Base-by-base conservation (phyloP, 805 yeast species). In the Kuraishia floccosa region DNA sequence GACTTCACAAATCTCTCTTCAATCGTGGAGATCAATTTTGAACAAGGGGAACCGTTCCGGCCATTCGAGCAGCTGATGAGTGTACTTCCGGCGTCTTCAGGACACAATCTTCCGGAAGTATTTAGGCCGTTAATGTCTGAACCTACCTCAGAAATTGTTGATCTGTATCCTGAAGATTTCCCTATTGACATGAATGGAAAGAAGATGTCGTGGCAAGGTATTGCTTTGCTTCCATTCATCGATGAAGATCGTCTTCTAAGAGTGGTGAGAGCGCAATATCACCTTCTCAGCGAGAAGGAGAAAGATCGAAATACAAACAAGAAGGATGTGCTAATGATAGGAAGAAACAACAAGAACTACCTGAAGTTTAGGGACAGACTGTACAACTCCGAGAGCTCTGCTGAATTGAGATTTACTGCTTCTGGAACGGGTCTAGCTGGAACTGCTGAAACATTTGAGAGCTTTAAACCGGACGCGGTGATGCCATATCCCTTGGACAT, bases 11-110 rank as follows among this genome's bases (percentile, higher is more conserved):
- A 74, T 28, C 47, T 80, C 25, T 49, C 52, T 8, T n/a, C n/a
- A n/a, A 69, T 63, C 6, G 48, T 76, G 11, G 60, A 74, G 1
- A 63, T 85, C 13, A 54, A 58, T 19, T 84, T 87, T 46, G 63
- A 64, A 7, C 46, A 50, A 25, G 95, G 95, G 6, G 61, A 64
- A 34, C 96, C 97, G 9, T 86, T 87, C 56, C 56, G 75, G 39
- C 97, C 97, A 2, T 87, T 65, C 55, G 97, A 87, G 49, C 97
- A 87, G 54, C 65, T 87, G 43, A 86, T 86, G 95, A 77, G 93
- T 49, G 96, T 87, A 17, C 58, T 87, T 41, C 97, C 97, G 1
- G 95, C 96, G 4, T 94, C 91, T 3, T 83, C 94, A 1, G 83
- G 85, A 4, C 91, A 84, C 48, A 78, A 78, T 5, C 60, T 87